Evolutionary conservation across 1,284 basidiomycete species (phyloP).

Genomic region (Fomes fomentarius): DNA sequence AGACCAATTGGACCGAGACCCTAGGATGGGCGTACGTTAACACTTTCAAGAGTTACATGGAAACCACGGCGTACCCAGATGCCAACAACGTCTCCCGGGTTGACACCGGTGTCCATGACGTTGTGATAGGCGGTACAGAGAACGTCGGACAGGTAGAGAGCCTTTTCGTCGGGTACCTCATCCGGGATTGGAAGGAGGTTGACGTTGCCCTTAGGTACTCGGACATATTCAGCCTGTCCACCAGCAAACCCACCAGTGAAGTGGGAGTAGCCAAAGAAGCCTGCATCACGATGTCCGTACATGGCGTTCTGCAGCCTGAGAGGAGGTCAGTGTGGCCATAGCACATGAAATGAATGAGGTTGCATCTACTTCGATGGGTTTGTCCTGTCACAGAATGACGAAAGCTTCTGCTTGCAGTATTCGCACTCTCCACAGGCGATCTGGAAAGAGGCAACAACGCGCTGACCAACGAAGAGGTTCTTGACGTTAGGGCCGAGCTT

Average conservation of each 20-base stretch:
- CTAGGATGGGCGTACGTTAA: slow-evolving; percentile 22
- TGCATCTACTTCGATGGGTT: slow-evolving; percentile 68
- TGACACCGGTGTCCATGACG: slow-evolving; percentile 70
- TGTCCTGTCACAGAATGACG: slow-evolving; percentile 73
- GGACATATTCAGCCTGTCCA: slow-evolving; percentile 71
- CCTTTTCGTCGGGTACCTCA: slow-evolving; percentile 64
- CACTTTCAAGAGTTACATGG: too few species aligned
- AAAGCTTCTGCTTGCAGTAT: slow-evolving; percentile 75
- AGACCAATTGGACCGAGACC: slow-evolving; percentile 68
- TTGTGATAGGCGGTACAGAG: slow-evolving; percentile 75
- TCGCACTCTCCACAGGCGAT: slow-evolving; percentile 77
- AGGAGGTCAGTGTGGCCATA: slow-evolving; percentile 2
- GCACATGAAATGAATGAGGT: slow-evolving; percentile 1
- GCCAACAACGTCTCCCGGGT: slow-evolving; percentile 67
- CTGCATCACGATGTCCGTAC: slow-evolving; percentile 72
- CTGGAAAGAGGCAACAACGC: slow-evolving; percentile 79
- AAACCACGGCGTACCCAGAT: slow-evolving; percentile 55
- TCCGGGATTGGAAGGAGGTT: slow-evolving; percentile 75
- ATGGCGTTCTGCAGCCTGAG: slow-evolving; percentile 61
- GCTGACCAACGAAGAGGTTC: slow-evolving; percentile 62
- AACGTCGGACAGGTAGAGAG: slow-evolving; percentile 72
- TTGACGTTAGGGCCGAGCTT: slow-evolving; percentile 65
- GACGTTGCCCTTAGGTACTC: slow-evolving; percentile 71
- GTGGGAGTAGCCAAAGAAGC: slow-evolving; percentile 78
- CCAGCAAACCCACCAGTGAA: slow-evolving; percentile 77